Evolutionary conservation across 345 rosid species (phyloP), one percentile per base, ranked within the genome.

Genomic region (Citrus cavaleriei): DNA sequence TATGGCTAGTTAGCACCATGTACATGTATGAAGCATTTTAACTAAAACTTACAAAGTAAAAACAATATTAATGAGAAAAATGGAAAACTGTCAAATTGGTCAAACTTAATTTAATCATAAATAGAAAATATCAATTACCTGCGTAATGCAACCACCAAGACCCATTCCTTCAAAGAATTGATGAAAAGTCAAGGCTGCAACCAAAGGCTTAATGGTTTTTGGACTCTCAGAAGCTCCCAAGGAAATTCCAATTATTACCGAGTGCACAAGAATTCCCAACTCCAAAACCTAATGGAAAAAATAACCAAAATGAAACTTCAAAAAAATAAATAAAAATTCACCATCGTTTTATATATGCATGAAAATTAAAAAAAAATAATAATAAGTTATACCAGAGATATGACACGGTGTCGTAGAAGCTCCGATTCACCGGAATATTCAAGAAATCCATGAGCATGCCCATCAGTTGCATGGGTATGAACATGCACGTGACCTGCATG

Each of bases 121-220:
- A 55, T 4, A 2, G 19, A 46, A 70, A 34, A 32, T 22, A 0
- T 1, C 3, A 42, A 12, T 61, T 57, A 86, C 93, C 88, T 91
- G 93, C 4, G 87, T 30, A 57, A 92, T 89, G 81, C 92, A 90
- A 1, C 95, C 92, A 1, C 98, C 96, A 5, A 91, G 90, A 12
- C 93, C 94, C 87, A 91, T 90, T 63, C 94, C 96, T 78, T 91
- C 98, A 49, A 89, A 93, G 84, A 89, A 87, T 46, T 93, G 98
- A 69, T 93, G 98, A 71, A 93, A 93, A 34, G 90, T 82, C 70
- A 93, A 87, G 3, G 96, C 96, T 5, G 90, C 93, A 0, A 92
- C 62, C 1, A 92, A 82, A 2, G 89, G 90, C 71, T 70, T 90
- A 63, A 93, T 84, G 7, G 87, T 84, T 24, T 83, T 77, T 2